Conservation (phyloP, 176 grass and related monocot genomes). For the Avena eriantha region DNA sequence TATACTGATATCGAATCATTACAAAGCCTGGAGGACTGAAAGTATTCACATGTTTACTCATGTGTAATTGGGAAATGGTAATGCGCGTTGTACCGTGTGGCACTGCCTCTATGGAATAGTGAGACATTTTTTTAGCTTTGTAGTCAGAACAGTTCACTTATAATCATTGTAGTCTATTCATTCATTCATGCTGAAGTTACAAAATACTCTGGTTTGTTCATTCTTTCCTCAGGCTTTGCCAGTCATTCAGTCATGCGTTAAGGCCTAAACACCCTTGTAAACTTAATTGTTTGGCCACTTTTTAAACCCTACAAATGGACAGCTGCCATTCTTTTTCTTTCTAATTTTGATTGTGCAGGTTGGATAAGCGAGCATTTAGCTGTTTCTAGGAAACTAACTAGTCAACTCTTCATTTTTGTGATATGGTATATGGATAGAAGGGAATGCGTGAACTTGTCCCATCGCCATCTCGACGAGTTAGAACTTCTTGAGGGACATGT, state of each 20-base stretch:
- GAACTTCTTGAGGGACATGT: background rate
- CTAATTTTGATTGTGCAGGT: background rate
- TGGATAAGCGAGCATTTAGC: background rate
- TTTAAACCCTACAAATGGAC: conserved; percentile 2
- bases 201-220: background rate
- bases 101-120: background rate
- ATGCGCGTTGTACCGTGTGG: background rate
- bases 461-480: background rate
- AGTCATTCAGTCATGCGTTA: background rate
- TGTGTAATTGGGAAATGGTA: background rate
- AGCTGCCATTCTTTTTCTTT: background rate
- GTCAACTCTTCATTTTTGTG: background rate
- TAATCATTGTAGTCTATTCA: background rate
- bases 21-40: background rate
- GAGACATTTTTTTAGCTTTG: background rate
- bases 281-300: background rate
- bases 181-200: background rate
- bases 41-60: background rate
- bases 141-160: background rate
- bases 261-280: background rate
- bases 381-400: background rate
- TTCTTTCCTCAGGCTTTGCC: background rate
- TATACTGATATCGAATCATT: background rate
- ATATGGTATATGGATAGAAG: background rate
- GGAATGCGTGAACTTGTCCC: background rate